Evolutionary conservation across 495 filamentous ascomycete species (phyloP).

Genomic region (Lasiosphaeria ovina): DNA sequence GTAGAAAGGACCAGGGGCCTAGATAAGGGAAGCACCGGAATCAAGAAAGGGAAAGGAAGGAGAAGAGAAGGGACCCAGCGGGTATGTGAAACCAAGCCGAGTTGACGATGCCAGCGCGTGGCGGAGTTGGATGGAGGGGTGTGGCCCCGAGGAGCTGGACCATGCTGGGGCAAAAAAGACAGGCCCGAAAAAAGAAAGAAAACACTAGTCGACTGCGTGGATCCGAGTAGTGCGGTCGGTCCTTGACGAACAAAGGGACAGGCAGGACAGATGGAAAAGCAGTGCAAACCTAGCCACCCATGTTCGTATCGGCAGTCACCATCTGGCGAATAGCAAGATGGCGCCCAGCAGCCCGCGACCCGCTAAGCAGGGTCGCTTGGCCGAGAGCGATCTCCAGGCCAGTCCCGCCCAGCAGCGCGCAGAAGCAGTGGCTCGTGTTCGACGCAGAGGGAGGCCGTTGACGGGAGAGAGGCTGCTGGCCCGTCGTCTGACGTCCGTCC

Average conservation of each 20-base stretch:
- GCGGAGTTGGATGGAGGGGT: conserved; percentile 6
- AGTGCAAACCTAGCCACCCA: neutral
- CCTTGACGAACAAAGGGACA: neutral
- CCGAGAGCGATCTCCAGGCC: neutral
- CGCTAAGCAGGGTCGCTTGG: neutral
- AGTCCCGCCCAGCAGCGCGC: neutral
- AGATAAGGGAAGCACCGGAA: conserved; percentile 8
- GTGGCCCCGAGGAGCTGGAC: conserved; percentile 1
- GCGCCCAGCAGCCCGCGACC: neutral
- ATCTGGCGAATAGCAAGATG: neutral
- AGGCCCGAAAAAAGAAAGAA: neutral
- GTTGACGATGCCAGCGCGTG: conserved; percentile 17
- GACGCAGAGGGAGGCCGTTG: neutral
- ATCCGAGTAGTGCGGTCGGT: too few species aligned
- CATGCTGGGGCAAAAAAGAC: neutral
- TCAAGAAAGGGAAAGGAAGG: conserved; percentile 8
- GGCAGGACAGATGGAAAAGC: neutral
- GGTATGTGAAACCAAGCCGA: conserved; percentile 35
- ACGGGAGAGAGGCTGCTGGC: neutral
- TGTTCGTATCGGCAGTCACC: neutral
- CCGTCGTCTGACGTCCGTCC: neutral
- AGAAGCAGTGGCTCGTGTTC: neutral
- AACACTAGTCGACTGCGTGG: neutral
- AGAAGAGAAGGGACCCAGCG: conserved; percentile 23
- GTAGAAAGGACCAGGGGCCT: conserved; percentile 5